Evolutionary conservation across 2,329 filamentous ascomycete genomes (phyloP), one percentile per base, ranked within the genome.

Genomic region (Talaromyces sp.): DNA sequence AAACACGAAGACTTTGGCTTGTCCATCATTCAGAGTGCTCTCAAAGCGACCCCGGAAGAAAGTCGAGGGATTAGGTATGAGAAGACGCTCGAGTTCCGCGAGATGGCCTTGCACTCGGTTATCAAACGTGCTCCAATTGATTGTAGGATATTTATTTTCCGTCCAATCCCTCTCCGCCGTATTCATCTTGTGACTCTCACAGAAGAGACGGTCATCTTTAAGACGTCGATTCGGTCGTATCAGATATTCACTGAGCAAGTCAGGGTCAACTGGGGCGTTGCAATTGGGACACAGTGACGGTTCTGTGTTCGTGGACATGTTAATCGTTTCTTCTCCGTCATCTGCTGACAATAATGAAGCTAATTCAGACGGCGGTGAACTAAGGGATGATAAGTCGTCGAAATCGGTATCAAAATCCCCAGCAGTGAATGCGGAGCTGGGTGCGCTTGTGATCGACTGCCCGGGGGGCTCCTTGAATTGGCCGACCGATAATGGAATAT

Each of bases 111-210:
- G 71, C 33, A 93, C 83, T 6, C 91, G 85, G 3, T 71, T 65
- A 18, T 86, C 81, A 25, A 96, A 80, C 0, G 67, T 70, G 0
- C 76, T 73, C 91, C 91, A 96, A 63, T 91, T 77, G 58, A 96
- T 88, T 0, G 76, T 72, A 0, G 92, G 92, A 71, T 93, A 95
- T 0, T 84, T 82, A 48, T 79, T 82, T 14, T 80, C 72, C 9
- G 68, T 63, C 79, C 83, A 85, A 62, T 81, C 75, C 18, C 73
- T 65, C 66, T 76, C 67, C 63, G 87, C 88, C 2, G 83, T 78
- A 33, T 78, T 76, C 63, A 79, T 81, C 68, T 83, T 85, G 77
- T 92, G 89, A 7, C 80, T 76, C 48, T 81, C 79, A 72, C 89
- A 92, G 73, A 92, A 91, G 18, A 75, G 78, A 11, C 71, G 66